These are phyloP conservation scores for Ballota nigra DNA, from an alignment of 257 asterid genomes.

Conservation along the genomic window DNA sequence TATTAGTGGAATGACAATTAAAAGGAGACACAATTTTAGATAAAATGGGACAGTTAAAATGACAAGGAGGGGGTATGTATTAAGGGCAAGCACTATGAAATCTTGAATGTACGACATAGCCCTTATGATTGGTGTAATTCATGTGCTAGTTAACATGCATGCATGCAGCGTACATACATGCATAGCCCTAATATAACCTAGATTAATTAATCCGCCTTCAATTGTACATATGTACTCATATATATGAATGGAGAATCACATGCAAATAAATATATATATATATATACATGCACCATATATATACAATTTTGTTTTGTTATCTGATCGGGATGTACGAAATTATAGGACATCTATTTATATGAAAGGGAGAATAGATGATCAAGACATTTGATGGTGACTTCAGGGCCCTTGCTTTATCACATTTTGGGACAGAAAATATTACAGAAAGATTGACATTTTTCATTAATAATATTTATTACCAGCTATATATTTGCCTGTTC, in stretches of 20 bases:
- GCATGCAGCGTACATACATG: not conserved
- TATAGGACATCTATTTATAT: not conserved
- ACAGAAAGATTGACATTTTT: constrained; percentile 11
- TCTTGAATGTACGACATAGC: too few species aligned
- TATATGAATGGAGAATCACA: not conserved
- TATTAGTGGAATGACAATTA: too few species aligned
- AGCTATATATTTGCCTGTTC: not conserved
- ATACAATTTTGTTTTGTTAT: too few species aligned
- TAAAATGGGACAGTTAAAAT: too few species aligned
- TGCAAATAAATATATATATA: not conserved
- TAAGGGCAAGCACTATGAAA: too few species aligned
- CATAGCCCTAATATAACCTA: not conserved
- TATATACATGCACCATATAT: not conserved
- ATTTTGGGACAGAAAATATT: not conserved
- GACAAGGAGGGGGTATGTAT: too few species aligned
- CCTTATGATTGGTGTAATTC: constrained; percentile 8
- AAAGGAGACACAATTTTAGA: too few species aligned
- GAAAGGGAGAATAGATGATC: not conserved
- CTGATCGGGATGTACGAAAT: too few species aligned
- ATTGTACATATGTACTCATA: not conserved
- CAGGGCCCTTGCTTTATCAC: constrained; percentile 19
- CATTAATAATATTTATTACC: constrained; percentile 1
- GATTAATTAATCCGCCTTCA: not conserved
- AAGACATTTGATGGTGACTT: constrained; percentile 27
- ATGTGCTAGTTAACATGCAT: not conserved